Conservation (phyloP, 2,329 filamentous ascomycete genomes). For the Leptographium flavum region DNA sequence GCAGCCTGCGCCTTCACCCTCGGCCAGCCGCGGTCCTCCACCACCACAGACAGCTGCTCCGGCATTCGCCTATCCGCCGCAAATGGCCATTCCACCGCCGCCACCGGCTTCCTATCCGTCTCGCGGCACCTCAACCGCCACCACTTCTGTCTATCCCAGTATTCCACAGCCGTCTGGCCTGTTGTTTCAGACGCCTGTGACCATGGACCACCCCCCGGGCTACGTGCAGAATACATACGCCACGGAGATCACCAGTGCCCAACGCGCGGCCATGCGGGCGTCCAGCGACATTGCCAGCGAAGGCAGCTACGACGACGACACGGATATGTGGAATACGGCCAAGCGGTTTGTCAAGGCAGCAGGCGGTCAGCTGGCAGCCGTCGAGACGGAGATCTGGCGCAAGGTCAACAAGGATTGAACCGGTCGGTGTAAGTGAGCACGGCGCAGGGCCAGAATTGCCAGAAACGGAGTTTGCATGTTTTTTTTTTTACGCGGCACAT, state of each 20-base stretch:
- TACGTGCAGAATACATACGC: slow-evolving; percentile 43
- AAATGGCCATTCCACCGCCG: slow-evolving; percentile 38
- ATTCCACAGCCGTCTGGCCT: slow-evolving; percentile 14
- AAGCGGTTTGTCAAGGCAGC: slow-evolving; percentile 44
- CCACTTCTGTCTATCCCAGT: neutral
- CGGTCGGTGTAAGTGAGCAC: no score
- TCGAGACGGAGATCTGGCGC: slow-evolving; percentile 48
- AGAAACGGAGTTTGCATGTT: no score
- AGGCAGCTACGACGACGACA: slow-evolving; percentile 25
- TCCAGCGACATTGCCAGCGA: neutral
- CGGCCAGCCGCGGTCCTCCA: slow-evolving; percentile 26
- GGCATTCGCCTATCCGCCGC: slow-evolving; percentile 23
- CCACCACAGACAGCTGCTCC: slow-evolving; percentile 18
- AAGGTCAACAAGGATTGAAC: slow-evolving; percentile 44
- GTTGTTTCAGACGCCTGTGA: slow-evolving; percentile 1
- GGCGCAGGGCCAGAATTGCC: no score
- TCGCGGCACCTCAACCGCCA: slow-evolving; percentile 29
- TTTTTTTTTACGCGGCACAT: no score
- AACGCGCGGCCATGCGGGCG: slow-evolving; percentile 21
- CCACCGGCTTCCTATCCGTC: slow-evolving; percentile 22
- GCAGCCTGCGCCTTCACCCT: slow-evolving; percentile 28
- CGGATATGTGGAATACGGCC: slow-evolving; percentile 38
- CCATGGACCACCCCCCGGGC: slow-evolving; percentile 33
- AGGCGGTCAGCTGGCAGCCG: slow-evolving; percentile 41
- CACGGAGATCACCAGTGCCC: slow-evolving; percentile 33